phyloP scores from a whole-genome alignment of 1,284 basidiomycete species.

The Singerocomus rubriflavus region DNA sequence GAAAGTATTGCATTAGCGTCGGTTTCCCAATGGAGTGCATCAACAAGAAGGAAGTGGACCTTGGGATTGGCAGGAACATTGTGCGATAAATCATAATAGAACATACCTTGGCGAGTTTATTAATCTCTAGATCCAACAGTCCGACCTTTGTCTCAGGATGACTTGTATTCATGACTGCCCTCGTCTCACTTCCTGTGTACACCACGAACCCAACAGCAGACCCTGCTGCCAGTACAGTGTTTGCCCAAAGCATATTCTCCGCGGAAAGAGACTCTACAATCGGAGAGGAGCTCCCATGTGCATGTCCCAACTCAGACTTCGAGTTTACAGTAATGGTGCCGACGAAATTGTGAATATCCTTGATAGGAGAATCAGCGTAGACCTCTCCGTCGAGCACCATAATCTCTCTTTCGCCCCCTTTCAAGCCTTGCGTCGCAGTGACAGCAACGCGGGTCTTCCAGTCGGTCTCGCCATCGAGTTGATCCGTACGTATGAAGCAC shows the following conservation, averaged over 20 bases:
- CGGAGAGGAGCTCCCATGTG: constrained; percentile 37
- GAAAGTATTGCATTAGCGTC: not conserved
- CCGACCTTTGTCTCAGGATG: constrained; percentile 96
- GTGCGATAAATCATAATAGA: constrained; percentile 7
- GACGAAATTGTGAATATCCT: constrained; percentile 96
- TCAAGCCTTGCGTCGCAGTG: constrained; percentile 19
- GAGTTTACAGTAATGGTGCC: constrained; percentile 85
- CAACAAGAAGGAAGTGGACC: too few relatives aligned
- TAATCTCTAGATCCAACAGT: constrained; percentile 91
- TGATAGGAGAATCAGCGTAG: constrained; percentile 92
- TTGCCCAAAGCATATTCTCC: constrained; percentile 96
- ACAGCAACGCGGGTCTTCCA: constrained; percentile 97
- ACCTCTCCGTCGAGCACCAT: constrained; percentile 78
- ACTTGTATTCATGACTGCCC: constrained; percentile 99
- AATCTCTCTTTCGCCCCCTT: constrained; percentile 52
- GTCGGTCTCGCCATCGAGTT: constrained; percentile 98
- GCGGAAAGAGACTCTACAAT: constrained; percentile 80
- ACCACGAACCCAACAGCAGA: constrained; percentile 90
- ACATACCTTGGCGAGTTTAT: constrained; percentile 87
- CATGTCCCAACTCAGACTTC: constrained; percentile 39
- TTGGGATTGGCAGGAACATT: not conserved
- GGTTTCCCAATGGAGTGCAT: not conserved
- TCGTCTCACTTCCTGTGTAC: constrained; percentile 93
- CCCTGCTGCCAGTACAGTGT: constrained; percentile 95
- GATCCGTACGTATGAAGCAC: constrained; percentile 97